Conservation (phyloP, 768 basidiomycete species). For the Phanerodontia chrysosporium region DNA sequence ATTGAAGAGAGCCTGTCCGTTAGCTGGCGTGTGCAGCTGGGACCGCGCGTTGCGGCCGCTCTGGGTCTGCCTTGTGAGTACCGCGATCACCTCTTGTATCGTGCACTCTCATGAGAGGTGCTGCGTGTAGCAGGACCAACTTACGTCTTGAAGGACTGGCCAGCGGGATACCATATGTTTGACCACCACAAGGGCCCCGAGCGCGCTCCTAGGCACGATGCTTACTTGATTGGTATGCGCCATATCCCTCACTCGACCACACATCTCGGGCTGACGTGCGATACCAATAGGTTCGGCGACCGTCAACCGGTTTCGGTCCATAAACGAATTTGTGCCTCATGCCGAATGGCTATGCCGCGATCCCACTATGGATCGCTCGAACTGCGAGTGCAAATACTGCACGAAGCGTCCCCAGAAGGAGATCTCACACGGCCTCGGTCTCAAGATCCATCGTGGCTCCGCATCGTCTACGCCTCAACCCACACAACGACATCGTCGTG, state of each 20-base stretch:
- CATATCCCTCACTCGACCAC: background rate
- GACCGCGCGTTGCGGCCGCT: slow-evolving; percentile 35
- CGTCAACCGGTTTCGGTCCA: slow-evolving; percentile 62
- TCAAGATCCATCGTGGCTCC: slow-evolving; percentile 31
- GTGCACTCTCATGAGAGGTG: background rate
- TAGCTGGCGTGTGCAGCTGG: slow-evolving; percentile 50
- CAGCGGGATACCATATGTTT: slow-evolving; percentile 63
- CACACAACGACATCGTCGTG: background rate
- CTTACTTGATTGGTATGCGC: slow-evolving; percentile 68
- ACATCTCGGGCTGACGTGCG: background rate
- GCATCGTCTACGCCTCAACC: slow-evolving; percentile 6
- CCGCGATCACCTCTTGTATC: background rate
- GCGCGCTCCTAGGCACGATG: slow-evolving; percentile 58
- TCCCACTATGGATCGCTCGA: slow-evolving; percentile 36
- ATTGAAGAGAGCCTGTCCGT: slow-evolving; percentile 47
- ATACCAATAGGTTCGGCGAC: background rate
- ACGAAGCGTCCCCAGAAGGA: slow-evolving; percentile 62
- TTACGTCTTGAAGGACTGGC: slow-evolving; percentile 65
- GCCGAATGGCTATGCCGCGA: slow-evolving; percentile 74
- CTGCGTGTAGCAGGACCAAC: slow-evolving; percentile 38
- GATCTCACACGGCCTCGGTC: slow-evolving; percentile 59
- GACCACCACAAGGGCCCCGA: slow-evolving; percentile 70
- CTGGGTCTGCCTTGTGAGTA: slow-evolving; percentile 48
- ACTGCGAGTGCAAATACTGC: slow-evolving; percentile 78
- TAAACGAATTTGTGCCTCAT: slow-evolving; percentile 84